phyloP scores from a whole-genome alignment of 192 early-diverging fungal species.

The Endogone sp. region DNA sequence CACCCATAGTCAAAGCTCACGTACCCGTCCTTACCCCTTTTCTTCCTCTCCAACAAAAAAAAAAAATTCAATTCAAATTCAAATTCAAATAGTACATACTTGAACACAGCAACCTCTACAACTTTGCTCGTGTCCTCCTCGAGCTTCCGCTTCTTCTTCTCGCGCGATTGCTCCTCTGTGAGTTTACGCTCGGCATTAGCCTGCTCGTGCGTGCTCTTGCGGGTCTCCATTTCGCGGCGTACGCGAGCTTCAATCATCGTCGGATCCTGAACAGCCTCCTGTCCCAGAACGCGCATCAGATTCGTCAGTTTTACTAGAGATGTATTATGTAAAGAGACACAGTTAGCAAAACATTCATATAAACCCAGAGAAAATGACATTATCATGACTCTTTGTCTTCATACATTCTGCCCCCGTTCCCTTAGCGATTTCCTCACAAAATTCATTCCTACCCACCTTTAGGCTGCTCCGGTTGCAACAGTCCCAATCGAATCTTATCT shows the following conservation, averaged over 20 bases:
- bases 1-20: too few species aligned
- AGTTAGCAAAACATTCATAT: too few species aligned
- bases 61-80: too few species aligned
- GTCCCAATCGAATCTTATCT: conserved; percentile 90
- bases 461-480: conserved; percentile 88
- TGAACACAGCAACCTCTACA: conserved; percentile 81
- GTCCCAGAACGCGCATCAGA: conserved; percentile 93
- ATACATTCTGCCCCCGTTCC: background rate
- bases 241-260: conserved; percentile 92
- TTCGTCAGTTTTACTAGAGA: conserved; percentile 77
- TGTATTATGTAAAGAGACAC: too few species aligned
- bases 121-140: conserved; percentile 64
- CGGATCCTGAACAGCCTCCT: conserved; percentile 92
- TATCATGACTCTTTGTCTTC: background rate
- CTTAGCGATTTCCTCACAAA: background rate
- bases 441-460: conserved; percentile 43
- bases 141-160: conserved; percentile 73
- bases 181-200: conserved; percentile 81
- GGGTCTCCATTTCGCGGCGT: conserved; percentile 77
- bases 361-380: background rate
- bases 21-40: background rate
- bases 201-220: conserved; percentile 76
- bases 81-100: conserved; percentile 41
- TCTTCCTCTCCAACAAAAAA: too few species aligned
- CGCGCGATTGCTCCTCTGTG: conserved; percentile 80